Evolutionary conservation across 352 stramenopile genomes (phyloP), one percentile per base, ranked within the genome.

Genomic region (Phytopythium montanum): DNA sequence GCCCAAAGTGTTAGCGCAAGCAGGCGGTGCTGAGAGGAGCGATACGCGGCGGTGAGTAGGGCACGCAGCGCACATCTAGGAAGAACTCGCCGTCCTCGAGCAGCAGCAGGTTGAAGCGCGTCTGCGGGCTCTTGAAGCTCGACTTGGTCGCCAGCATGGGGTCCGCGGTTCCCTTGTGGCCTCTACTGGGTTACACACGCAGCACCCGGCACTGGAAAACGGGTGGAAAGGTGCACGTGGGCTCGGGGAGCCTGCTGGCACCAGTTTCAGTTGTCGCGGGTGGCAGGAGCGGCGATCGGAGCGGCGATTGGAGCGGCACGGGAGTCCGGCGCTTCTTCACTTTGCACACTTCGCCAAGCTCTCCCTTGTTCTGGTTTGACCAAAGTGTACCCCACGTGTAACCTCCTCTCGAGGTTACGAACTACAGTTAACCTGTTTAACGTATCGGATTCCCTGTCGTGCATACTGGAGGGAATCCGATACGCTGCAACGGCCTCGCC

Each of bases 81-180:
- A 98, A 97, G 66, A 93, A 97, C 77, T 98, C 94, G 57, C 92
- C 93, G 61, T 98, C 91, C 70, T 98, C 94, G 5, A 98, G 77
- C 46, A 97, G 70, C 58, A 98, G 70, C 64, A 98, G 77, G 72
- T 96, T 96, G 74, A 98, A 98, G 57, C 94, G 85, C 65, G 77
- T 82, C 65, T 85, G 79, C 31, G 64, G 70, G 61, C 74, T 75
- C 64, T 81, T 81, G 58, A 64, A 73, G 56, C 70, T 57, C 44
- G 69, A 69, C 49, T 73, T 74, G 59, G 67, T 71, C 61, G 64
- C 60, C 55, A 80, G 65, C 71, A 83, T 80, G 56, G 51, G 53
- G 25, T 25, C 23, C 14, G 19, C 5, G 2, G 39, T n/a, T 42
- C 26, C 16, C 19, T 18, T 21, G 3, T 3, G 16, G 4, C 21